Base-by-base conservation (phyloP, 106 monocot genomes). In the Iris macrosiphon region DNA sequence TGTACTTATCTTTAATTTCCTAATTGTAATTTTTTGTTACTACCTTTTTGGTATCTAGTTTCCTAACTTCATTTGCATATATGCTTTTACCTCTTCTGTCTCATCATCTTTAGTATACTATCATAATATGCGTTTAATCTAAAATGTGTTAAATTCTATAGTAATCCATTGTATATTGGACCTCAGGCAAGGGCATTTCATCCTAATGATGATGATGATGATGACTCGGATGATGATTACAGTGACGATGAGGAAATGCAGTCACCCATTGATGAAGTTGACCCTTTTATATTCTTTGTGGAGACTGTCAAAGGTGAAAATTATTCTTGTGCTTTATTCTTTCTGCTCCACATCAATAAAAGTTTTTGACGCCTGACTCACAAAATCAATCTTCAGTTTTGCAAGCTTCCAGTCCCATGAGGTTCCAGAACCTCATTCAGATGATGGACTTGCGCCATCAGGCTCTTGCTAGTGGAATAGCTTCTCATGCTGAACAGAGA, bases 251-350 rank as follows among this genome's bases (percentile, higher is more conserved):
- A 95, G 52, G 89, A 85, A 48, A 31, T 89, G 38, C 74, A 82
- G 47, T 89, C 95, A 45, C 95, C 95, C 14, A 85, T 89, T 53
- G 95, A 86, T 70, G 79, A 79, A 11, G 82, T 96, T 44, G 89
- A 89, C 39, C 85, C 89, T 27, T 96, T 96, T 61, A 70, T 96
- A 38, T 83, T 96, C 65, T 89, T 96, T 62, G 67, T 89, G 31
- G 89, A 89, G 45, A 76, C 89, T 18, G 49, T 96, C 41, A 75
- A 89, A 77, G 89, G 95, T 96, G 67, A 34, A 51, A 16, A 26
- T 16, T 11, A 59, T 51, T 38, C 40, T 25, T 11, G 16, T 39
- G 23, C 18, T 15, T 2, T 2, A 2, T 31, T 25, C 13, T 38
- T 59, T 38, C 9, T 13, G 31, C 12, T 56, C 14, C 11, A 1